Base-by-base conservation (phyloP, 306 rosid genomes). In the Abrus pulchellus region DNA sequence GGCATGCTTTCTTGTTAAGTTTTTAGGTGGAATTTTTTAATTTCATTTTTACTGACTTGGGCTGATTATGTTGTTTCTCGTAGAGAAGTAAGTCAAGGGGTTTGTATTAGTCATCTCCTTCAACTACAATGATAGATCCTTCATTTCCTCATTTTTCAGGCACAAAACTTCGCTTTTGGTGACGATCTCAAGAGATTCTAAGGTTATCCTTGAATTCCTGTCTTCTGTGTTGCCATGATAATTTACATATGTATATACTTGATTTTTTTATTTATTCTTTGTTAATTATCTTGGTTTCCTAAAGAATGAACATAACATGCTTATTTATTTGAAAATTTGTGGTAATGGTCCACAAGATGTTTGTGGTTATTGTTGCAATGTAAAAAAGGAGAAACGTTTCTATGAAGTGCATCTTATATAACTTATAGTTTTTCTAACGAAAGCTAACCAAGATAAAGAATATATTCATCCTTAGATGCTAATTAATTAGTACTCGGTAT, bases 171-270 rank as follows among this genome's bases (percentile, higher is more conserved):
- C 97, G 8, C 94, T 89, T 79, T 89, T 94, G 91, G 94, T 79
- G 83, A 86, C 92, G 64, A 84, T 92, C 72, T 86, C 98, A n/a
- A 87, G 85, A 85, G 94, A 92, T 83, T 92, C 97, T 4, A 94
- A 89, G 98, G 97, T 90, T 72, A 66, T 49, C 72, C 33, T 38
- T 54, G 40, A 8, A 13, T 81, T 81, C 61, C 20, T 53, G n/a
- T 34, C 56, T 43, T 36, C 71, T 65, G 47, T 43, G 64, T 10
- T 72, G 64, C 75, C 47, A 8, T 56, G 43, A 74, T 57, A 66
- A 59, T 71, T 34, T 78, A 48, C 49, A 45, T 45, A 69, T 52
- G 40, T 47, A n/a, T 61, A 8, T 2, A 72, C 48, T 27, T 50
- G 3, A 34, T 57, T 36, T 74, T 20, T 52, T 50, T n/a, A 50